Evolutionary conservation across 164 flowering plant genomes (phyloP).

Genomic region (Buxus sempervirens): DNA sequence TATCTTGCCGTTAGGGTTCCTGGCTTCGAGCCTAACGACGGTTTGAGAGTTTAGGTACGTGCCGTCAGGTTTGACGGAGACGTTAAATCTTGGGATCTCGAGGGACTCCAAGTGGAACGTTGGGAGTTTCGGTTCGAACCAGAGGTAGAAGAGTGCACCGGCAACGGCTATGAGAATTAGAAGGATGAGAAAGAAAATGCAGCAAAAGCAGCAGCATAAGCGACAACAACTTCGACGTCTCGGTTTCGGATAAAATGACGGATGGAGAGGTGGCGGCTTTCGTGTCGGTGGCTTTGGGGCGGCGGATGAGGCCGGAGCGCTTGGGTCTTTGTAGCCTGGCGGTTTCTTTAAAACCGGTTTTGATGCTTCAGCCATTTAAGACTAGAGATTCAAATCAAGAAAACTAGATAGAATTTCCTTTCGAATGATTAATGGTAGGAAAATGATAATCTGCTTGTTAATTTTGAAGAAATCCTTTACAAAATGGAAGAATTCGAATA

Average conservation of each 20-base stretch:
- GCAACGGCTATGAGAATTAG: constrained; percentile 17
- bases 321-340: constrained; percentile 58
- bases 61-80: constrained; percentile 40
- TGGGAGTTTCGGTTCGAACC: constrained; percentile 57
- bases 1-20: constrained; percentile 46
- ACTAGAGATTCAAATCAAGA: background rate
- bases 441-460: no score
- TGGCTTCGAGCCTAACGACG: constrained; percentile 34
- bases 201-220: constrained; percentile 34
- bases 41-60: constrained; percentile 35
- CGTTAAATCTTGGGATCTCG: constrained; percentile 29
- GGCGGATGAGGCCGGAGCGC: constrained; percentile 4
- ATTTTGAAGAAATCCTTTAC: no score
- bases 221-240: constrained; percentile 32
- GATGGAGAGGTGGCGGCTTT: constrained; percentile 32
- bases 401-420: background rate
- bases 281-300: constrained; percentile 18
- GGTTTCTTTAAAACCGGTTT: constrained; percentile 48
- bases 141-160: constrained; percentile 40
- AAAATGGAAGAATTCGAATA: no score
- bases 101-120: constrained; percentile 44
- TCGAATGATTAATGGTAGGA: no score
- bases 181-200: constrained; percentile 19
- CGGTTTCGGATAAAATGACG: constrained; percentile 23
- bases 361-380: constrained; percentile 22